A percentile compares a stretch with the other conserved stretches of the same genome.
These are phyloP conservation scores for Yamadazyma songkhlaensis DNA, from an alignment of 1,139 yeast species.

Conservation along the genomic window DNA sequence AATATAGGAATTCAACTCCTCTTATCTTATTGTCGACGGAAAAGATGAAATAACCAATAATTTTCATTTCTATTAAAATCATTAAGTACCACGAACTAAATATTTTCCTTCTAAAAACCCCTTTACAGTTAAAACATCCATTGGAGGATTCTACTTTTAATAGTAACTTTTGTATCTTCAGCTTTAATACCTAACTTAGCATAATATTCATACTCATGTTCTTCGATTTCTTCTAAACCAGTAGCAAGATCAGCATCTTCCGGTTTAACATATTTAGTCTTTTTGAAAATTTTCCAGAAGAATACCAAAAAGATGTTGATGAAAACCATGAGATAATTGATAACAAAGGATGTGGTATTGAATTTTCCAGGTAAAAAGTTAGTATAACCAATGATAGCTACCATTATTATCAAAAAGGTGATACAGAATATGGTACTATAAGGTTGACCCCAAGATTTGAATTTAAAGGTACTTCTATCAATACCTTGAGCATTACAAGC, in stretches of 20 bases:
- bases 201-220: conserved; percentile 30
- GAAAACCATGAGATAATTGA: conserved; percentile 37
- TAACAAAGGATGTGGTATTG: conserved; percentile 35
- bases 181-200: conserved; percentile 3
- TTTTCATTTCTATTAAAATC: too few species aligned
- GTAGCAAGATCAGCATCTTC: conserved; percentile 28
- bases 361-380: conserved; percentile 30
- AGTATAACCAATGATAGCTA: conserved; percentile 37
- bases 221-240: conserved; percentile 37
- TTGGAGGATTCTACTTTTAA: conserved; percentile 4
- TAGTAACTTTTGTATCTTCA: background rate
- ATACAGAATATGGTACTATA: conserved; percentile 56
- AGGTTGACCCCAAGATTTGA: conserved; percentile 73
- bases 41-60: conserved; percentile 14
- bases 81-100: background rate
- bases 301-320: conserved; percentile 20
- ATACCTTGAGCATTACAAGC: conserved; percentile 61
- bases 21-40: too few species aligned
- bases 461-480: conserved; percentile 67
- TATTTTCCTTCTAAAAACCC: conserved; percentile 23
- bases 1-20: conserved; percentile 29
- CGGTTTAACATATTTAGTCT: conserved; percentile 23
- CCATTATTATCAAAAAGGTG: conserved; percentile 26
- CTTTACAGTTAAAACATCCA: conserved; percentile 9
- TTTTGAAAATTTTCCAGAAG: conserved; percentile 27